A percentile compares a stretch with the other conserved stretches of the same genome.
Evolutionary conservation across 495 filamentous ascomycete genomes (phyloP).

Genomic region (Xylona heveae): DNA sequence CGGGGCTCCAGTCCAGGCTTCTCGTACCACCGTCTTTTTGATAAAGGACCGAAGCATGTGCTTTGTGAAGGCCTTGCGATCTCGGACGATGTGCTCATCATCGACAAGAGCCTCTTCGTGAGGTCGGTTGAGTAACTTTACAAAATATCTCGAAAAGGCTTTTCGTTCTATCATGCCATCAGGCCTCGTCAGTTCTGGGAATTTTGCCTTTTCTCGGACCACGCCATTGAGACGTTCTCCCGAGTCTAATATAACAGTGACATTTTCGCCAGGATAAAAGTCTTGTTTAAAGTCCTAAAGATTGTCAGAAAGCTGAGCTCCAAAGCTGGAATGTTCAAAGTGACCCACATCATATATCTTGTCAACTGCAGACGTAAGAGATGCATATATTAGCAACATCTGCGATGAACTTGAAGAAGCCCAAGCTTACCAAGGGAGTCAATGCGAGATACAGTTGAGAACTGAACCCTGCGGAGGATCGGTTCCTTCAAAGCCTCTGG

Average conservation of each 20-base stretch:
- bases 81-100: conserved; percentile 63
- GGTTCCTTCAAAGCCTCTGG: conserved; percentile 83
- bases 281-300: conserved; percentile 74
- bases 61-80: conserved; percentile 89
- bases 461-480: conserved; percentile 75
- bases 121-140: conserved; percentile 44
- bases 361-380: conserved; percentile 28
- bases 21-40: conserved; percentile 77
- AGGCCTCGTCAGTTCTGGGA: conserved; percentile 34
- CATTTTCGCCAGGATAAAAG: conserved; percentile 81
- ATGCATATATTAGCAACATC: conserved; percentile 8
- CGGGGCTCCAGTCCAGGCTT: conserved; percentile 83
- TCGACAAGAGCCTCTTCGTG: conserved; percentile 61
- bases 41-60: conserved; percentile 83
- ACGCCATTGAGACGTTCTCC: conserved; percentile 54
- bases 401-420: not conserved
- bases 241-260: conserved; percentile 47
- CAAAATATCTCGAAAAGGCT: conserved; percentile 62
- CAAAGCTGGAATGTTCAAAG: not conserved
- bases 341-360: conserved; percentile 37
- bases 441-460: conserved; percentile 73
- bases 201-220: conserved; percentile 72
- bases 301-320: conserved; percentile 21
- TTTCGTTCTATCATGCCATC: conserved; percentile 41
- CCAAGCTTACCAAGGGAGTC: conserved; percentile 54